These are phyloP conservation scores for Iberis pinnata DNA, from an alignment of 345 rosid genomes.

Conservation along the genomic window DNA sequence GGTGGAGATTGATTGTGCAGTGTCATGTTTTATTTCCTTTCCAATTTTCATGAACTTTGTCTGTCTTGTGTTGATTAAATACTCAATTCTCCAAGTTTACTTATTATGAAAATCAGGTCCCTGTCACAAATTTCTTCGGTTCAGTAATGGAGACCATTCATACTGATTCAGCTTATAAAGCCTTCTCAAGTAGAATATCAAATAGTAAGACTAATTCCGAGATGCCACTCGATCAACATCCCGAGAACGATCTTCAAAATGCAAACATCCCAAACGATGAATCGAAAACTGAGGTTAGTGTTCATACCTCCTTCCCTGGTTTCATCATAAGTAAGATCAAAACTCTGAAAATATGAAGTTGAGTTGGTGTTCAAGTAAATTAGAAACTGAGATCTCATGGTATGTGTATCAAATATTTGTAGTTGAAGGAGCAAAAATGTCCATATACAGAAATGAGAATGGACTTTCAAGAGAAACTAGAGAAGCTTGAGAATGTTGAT, in stretches of 20 bases:
- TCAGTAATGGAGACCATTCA: conserved; percentile 92
- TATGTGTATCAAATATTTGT: conserved; percentile 7
- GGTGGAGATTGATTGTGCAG: conserved; percentile 1
- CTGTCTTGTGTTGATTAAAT: not conserved
- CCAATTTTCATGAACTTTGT: not conserved
- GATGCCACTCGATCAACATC: conserved; percentile 29
- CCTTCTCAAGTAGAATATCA: conserved; percentile 32
- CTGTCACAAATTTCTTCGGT: conserved; percentile 92
- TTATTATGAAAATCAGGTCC: conserved; percentile 45
- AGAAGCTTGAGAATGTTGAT: conserved; percentile 44
- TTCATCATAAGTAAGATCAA: too few species aligned
- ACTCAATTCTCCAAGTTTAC: conserved; percentile 14
- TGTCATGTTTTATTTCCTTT: too few species aligned
- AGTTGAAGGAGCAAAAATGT: conserved; percentile 43
- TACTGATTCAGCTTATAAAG: conserved; percentile 65
- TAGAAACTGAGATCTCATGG: not conserved
- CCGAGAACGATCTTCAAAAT: conserved; percentile 22
- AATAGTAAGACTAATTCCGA: conserved; percentile 22
- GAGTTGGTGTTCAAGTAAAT: too few species aligned
- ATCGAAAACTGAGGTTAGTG: conserved; percentile 34
- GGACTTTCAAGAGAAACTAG: conserved; percentile 33
- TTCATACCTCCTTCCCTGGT: not conserved
- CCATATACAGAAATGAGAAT: conserved; percentile 35
- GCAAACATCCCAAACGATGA: conserved; percentile 21
- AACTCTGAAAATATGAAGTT: too few species aligned